phyloP scores from a whole-genome alignment of 768 basidiomycete genomes.

The Leccinum subgranulosum region DNA sequence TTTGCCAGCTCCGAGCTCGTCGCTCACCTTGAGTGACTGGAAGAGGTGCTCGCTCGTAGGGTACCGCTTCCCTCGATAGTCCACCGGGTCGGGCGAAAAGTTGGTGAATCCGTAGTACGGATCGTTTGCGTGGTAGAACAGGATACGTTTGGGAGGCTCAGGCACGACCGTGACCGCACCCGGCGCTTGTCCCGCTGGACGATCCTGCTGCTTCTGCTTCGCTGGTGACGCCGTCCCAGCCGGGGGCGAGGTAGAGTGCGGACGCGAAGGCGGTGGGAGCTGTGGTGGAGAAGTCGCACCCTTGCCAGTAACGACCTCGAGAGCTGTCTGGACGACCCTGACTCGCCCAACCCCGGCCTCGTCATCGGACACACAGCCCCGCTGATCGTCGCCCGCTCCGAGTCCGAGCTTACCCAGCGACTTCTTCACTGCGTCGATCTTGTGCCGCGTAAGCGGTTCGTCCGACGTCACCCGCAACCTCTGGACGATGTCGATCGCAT shows the following conservation, averaged over 20 bases:
- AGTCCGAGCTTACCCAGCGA: conserved; percentile 22
- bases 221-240: conserved; percentile 5
- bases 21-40: conserved; percentile 41
- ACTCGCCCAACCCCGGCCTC: conserved; percentile 15
- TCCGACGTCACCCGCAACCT: conserved; percentile 27
- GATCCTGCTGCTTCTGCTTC: conserved; percentile 7
- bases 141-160: conserved; percentile 24
- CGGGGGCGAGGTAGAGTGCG: conserved; percentile 18
- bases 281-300: conserved; percentile 5
- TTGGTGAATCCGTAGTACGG: conserved; percentile 42
- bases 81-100: conserved; percentile 41
- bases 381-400: conserved; percentile 19
- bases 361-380: conserved; percentile 30
- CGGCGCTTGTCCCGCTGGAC: not conserved
- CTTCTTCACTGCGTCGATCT: conserved; percentile 31
- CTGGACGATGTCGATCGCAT: conserved; percentile 32
- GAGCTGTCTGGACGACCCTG: conserved; percentile 26
- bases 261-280: conserved; percentile 13
- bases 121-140: conserved; percentile 32
- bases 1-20: not conserved
- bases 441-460: conserved; percentile 24
- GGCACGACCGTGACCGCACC: not conserved
- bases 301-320: conserved; percentile 20
- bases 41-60: conserved; percentile 48
- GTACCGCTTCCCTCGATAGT: conserved; percentile 37